Percentiles rank a stretch among this genome's conserved stretches.
These are phyloP conservation scores for Aspergillus sp. DNA, from an alignment of 2,329 filamentous ascomycete species.

Conservation along the genomic window DNA sequence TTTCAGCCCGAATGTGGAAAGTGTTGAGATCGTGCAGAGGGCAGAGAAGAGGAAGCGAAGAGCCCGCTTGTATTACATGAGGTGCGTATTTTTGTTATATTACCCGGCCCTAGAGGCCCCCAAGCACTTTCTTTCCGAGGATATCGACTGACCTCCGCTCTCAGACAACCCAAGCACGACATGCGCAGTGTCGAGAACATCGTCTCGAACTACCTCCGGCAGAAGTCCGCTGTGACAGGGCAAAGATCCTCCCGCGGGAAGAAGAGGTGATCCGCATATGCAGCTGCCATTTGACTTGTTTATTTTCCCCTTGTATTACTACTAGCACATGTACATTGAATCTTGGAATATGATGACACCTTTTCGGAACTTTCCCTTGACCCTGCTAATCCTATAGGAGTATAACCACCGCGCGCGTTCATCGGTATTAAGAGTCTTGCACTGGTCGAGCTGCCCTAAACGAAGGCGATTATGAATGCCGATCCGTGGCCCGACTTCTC, in stretches of 20 bases:
- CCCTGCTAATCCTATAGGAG: conserved; percentile 3
- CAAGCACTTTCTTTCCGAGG: neutral
- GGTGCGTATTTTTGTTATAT: conserved; percentile 43
- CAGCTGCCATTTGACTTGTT: conserved; percentile 7
- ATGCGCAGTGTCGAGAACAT: conserved; percentile 80
- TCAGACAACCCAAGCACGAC: conserved; percentile 75
- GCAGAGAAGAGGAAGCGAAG: conserved; percentile 79
- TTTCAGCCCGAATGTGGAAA: conserved; percentile 83
- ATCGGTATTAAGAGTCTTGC: neutral
- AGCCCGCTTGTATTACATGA: conserved; percentile 87
- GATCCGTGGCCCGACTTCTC: neutral
- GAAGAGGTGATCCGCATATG: conserved; percentile 19
- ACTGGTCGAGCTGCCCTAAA: neutral
- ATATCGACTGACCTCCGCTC: conserved; percentile 11
- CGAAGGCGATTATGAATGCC: neutral
- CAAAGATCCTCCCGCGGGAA: conserved; percentile 17
- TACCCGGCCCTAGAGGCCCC: neutral
- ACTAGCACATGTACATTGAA: conserved; percentile 26
- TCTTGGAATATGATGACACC: conserved; percentile 14
- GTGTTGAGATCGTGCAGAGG: conserved; percentile 91
- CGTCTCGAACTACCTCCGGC: conserved; percentile 65
- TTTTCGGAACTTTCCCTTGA: conserved; percentile 10
- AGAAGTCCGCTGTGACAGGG: conserved; percentile 48
- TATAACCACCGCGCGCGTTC: neutral
- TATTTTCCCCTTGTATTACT: conserved; percentile 30